A percentile compares a stretch with the other conserved stretches of the same genome.
These are phyloP conservation scores for Phlyctochytrium planicorne DNA, from an alignment of 192 early-diverging fungal genomes.

Conservation along the genomic window DNA sequence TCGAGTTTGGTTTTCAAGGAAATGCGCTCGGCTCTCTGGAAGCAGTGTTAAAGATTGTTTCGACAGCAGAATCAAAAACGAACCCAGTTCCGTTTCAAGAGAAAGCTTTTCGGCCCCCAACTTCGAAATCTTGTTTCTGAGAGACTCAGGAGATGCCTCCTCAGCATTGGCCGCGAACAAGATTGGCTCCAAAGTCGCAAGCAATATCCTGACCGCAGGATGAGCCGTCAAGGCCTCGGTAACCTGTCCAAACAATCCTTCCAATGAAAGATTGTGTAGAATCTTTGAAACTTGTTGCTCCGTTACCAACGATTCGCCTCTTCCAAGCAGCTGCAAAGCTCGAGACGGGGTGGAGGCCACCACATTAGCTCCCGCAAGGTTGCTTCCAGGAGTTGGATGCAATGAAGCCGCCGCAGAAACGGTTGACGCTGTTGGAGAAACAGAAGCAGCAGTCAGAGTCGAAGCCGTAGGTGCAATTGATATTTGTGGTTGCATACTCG, in stretches of 20 bases:
- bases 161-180: not conserved
- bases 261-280: not conserved
- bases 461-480: not conserved
- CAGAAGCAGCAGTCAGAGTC: not conserved
- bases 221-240: not conserved
- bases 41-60: not conserved
- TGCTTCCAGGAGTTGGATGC: not conserved
- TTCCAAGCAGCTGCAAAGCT: not conserved
- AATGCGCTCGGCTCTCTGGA: constrained; percentile 27
- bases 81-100: not conserved
- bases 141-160: not conserved
- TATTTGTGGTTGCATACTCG: no score
- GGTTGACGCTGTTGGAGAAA: not conserved
- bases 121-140: not conserved
- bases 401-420: not conserved
- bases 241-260: not conserved
- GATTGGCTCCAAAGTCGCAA: not conserved
- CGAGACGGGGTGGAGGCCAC: no score
- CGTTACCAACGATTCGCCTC: not conserved
- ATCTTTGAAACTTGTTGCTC: not conserved
- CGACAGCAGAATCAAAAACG: not conserved
- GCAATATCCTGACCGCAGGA: not conserved
- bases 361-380: no score
- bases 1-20: constrained; percentile 24
- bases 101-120: not conserved